These are phyloP conservation scores for Suhomyces terraborum DNA, from an alignment of 1,139 yeast genomes.

Conservation along the genomic window DNA sequence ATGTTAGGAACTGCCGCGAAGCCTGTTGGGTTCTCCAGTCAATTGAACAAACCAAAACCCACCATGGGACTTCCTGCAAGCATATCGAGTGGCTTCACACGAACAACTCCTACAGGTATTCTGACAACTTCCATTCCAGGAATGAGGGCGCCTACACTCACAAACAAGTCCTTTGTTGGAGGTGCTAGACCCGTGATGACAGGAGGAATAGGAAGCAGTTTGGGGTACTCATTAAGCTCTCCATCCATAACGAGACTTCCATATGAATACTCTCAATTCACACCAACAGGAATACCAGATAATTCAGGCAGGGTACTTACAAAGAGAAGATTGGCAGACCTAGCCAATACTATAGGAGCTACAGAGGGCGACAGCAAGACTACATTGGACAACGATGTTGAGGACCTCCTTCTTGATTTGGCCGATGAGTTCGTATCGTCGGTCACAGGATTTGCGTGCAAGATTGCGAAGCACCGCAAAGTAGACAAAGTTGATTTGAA, in stretches of 20 bases:
- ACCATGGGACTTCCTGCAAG: constrained; percentile 9
- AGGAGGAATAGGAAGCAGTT: constrained; percentile 10
- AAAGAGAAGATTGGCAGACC: constrained; percentile 82
- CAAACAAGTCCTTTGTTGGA: constrained; percentile 7
- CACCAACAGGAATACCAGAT: constrained; percentile 40
- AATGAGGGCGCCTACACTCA: constrained; percentile 10
- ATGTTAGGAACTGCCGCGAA: constrained; percentile 2
- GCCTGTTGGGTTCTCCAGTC: constrained; percentile 1
- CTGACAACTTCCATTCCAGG: constrained; percentile 10
- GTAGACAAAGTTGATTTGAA: constrained; percentile 82
- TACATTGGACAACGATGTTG: constrained; percentile 91
- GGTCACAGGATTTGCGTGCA: constrained; percentile 90
- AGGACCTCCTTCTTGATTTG: constrained; percentile 81
- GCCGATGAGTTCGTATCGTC: constrained; percentile 95
- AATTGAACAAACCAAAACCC: constrained; percentile 8
- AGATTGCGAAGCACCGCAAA: constrained; percentile 91
- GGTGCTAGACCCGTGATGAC: constrained; percentile 7
- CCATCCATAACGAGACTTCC: constrained; percentile 12
- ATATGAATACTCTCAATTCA: constrained; percentile 27
- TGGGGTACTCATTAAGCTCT: constrained; percentile 12
- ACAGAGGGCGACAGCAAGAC: constrained; percentile 92
- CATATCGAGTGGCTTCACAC: constrained; percentile 10
- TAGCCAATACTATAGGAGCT: constrained; percentile 78
- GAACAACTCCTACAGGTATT: constrained; percentile 11
- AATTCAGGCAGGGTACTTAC: constrained; percentile 81